A percentile compares a stretch with the other conserved stretches of the same genome.
Evolutionary conservation across 306 rosid genomes (phyloP).

Genomic region (Pyrus betulifolia): DNA sequence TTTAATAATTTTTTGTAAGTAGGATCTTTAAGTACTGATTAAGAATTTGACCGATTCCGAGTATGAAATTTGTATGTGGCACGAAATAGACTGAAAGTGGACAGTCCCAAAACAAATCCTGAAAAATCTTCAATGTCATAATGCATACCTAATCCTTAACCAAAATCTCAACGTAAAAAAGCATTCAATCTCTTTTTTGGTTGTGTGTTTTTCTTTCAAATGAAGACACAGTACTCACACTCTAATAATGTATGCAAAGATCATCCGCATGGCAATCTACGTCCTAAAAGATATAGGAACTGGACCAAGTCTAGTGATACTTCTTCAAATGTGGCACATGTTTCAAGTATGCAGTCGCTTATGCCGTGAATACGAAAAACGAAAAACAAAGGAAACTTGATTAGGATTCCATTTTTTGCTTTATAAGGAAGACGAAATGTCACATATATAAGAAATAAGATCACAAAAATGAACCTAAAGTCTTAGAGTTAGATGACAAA

Average conservation of each 20-base stretch:
- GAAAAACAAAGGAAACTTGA: background rate
- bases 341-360: background rate
- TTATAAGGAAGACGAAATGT: background rate
- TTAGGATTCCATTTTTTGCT: background rate
- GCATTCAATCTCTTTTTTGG: background rate
- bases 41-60: no score
- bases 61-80: no score
- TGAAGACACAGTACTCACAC: background rate
- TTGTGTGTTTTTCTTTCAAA: background rate
- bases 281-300: no score
- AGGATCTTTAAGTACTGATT: background rate
- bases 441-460: background rate
- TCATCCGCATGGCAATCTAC: background rate
- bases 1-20: accelerated
- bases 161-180: constrained; percentile 1
- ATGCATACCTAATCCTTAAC: background rate
- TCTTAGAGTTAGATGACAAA: background rate
- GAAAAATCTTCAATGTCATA: background rate
- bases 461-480: background rate
- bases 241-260: background rate
- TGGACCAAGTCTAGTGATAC: background rate
- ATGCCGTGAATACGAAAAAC: background rate
- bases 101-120: background rate
- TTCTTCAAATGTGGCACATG: background rate
- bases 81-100: background rate